These are phyloP conservation scores for Lachancea meyersii DNA, from an alignment of 805 yeast genomes.

Conservation along the genomic window DNA sequence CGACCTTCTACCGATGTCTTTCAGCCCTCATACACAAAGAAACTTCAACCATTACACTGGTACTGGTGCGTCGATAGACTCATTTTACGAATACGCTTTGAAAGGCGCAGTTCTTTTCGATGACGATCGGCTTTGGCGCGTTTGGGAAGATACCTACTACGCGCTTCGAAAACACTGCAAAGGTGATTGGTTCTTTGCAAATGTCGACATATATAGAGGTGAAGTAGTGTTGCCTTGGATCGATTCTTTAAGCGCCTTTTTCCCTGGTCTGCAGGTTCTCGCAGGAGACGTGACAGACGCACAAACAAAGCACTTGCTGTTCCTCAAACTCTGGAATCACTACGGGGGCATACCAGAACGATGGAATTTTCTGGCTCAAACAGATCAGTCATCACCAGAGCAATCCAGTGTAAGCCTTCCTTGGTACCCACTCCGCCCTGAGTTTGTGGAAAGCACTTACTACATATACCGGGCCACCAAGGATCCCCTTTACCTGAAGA, in stretches of 20 bases:
- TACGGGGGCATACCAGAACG: slow-evolving; percentile 85
- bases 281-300: slow-evolving; percentile 72
- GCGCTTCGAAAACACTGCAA: slow-evolving; percentile 52
- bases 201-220: slow-evolving; percentile 53
- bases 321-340: slow-evolving; percentile 69
- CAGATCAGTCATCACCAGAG: neutral
- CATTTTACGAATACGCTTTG: slow-evolving; percentile 82
- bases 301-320: slow-evolving; percentile 51
- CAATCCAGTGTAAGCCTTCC: slow-evolving; percentile 40
- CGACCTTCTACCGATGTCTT: slow-evolving; percentile 71
- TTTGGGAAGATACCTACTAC: slow-evolving; percentile 57
- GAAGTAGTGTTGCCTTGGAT: slow-evolving; percentile 57
- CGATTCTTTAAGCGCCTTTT: slow-evolving; percentile 81
- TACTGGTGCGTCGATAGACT: slow-evolving; percentile 86
- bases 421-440: slow-evolving; percentile 94
- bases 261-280: slow-evolving; percentile 77
- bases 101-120: slow-evolving; percentile 71
- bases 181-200: slow-evolving; percentile 47
- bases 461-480: slow-evolving; percentile 74
- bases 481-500: slow-evolving; percentile 75
- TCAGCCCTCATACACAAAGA: slow-evolving; percentile 50
- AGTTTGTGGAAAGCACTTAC: slow-evolving; percentile 83
- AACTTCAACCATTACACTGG: slow-evolving; percentile 66
- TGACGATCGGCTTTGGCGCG: slow-evolving; percentile 42
- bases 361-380: slow-evolving; percentile 46